Conservation (phyloP, 176 grass and related monocot genomes). For the Otatea glauca region DNA sequence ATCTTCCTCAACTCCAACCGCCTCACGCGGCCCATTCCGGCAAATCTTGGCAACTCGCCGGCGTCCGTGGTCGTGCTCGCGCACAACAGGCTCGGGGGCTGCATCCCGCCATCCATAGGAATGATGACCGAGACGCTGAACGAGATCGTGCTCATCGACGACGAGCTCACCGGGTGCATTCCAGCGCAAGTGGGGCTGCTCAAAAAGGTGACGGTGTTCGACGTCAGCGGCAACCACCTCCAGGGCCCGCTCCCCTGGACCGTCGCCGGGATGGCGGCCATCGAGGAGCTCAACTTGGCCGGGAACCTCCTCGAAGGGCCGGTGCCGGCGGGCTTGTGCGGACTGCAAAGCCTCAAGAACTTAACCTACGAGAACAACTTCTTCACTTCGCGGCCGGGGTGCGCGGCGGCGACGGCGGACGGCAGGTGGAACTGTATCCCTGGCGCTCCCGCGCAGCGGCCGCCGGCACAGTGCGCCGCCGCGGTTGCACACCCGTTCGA, state of each 20-base stretch:
- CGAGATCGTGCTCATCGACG: constrained; percentile 58
- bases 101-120: constrained; percentile 46
- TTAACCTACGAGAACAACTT: constrained; percentile 60
- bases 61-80: constrained; percentile 57
- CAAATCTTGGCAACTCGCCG: constrained; percentile 47
- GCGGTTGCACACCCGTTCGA: constrained; percentile 38
- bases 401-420: constrained; percentile 24
- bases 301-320: constrained; percentile 41
- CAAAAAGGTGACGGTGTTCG: constrained; percentile 33
- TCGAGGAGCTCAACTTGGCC: constrained; percentile 44
- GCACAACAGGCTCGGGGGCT: constrained; percentile 36
- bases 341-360: constrained; percentile 44
- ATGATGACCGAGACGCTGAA: constrained; percentile 51
- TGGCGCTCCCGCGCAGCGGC: constrained; percentile 36
- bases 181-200: constrained; percentile 49
- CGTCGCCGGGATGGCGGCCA: neutral
- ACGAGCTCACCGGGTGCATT: constrained; percentile 48
- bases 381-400: constrained; percentile 36
- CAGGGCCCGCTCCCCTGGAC: constrained; percentile 35
- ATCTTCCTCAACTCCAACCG: constrained; percentile 92
- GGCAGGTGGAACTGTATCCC: constrained; percentile 61
- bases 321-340: constrained; percentile 40
- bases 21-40: constrained; percentile 38
- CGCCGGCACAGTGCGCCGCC: constrained; percentile 45
- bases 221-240: constrained; percentile 51